phyloP scores from a whole-genome alignment of 1,284 basidiomycete species.

The Cryptococcus sp. region DNA sequence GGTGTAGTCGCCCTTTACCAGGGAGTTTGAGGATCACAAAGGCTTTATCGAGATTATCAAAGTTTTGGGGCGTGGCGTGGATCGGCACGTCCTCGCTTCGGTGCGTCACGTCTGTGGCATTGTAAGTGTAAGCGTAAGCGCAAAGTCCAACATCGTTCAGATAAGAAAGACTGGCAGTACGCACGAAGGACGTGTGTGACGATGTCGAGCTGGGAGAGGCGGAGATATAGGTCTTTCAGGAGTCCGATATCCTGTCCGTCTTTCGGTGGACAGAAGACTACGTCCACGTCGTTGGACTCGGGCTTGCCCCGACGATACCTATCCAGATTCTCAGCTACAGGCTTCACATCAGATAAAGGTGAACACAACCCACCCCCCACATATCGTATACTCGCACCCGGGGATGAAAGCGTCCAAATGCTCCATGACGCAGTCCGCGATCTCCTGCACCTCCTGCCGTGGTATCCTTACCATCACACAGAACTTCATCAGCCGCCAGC shows the following conservation, averaged over 20 bases:
- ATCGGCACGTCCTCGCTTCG: constrained; percentile 28
- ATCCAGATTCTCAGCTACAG: background rate
- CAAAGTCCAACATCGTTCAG: no score
- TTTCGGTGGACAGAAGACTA: constrained; percentile 47
- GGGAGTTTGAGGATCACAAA: constrained; percentile 42
- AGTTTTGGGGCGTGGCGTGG: constrained; percentile 44
- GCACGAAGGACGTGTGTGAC: constrained; percentile 52
- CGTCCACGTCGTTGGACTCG: constrained; percentile 49
- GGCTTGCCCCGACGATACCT: constrained; percentile 52
- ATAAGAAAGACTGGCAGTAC: constrained; percentile 8
- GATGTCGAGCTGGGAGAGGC: constrained; percentile 38
- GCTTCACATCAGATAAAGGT: background rate
- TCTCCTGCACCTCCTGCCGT: constrained; percentile 47
- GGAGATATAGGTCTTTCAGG: constrained; percentile 34
- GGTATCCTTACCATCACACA: constrained; percentile 32
- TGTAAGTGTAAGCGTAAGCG: background rate
- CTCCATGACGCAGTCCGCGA: constrained; percentile 41
- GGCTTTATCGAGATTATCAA: constrained; percentile 53
- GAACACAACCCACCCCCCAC: constrained; percentile 39
- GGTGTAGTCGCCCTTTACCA: constrained; percentile 31
- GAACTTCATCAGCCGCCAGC: no score
- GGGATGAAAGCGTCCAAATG: constrained; percentile 42
- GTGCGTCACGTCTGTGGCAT: constrained; percentile 32
- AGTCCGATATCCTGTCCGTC: constrained; percentile 39
- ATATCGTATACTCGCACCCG: constrained; percentile 45